Evolutionary conservation across 2,329 filamentous ascomycete genomes (phyloP).

Genomic region (Rachicladosporium sp.): DNA sequence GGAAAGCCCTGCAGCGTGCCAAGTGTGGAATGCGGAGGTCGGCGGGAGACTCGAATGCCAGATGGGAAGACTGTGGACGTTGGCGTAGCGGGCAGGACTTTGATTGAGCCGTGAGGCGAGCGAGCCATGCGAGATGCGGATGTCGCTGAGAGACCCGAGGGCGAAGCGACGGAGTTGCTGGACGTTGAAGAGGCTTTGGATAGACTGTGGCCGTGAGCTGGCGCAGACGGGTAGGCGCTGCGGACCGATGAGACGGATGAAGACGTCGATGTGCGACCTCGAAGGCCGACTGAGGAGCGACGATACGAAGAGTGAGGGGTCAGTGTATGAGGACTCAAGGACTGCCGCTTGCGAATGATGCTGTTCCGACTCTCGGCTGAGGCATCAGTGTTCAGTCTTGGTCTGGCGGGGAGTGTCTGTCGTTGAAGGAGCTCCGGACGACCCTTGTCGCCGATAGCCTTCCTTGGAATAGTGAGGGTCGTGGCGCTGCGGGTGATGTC

Average conservation of each 20-base stretch:
- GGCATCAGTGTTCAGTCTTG: constrained; percentile 31
- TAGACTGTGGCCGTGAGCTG: constrained; percentile 64
- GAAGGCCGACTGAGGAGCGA: constrained; percentile 67
- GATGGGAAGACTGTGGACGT: constrained; percentile 63
- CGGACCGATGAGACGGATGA: constrained; percentile 89
- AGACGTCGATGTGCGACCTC: constrained; percentile 89
- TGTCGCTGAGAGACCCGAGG: constrained; percentile 31
- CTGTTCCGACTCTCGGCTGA: constrained; percentile 20
- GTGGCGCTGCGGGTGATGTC: constrained; percentile 26
- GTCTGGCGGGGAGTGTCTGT: constrained; percentile 28
- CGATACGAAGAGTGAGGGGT: constrained; percentile 81
- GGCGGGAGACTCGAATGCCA: constrained; percentile 56
- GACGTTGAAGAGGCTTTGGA: constrained; percentile 92
- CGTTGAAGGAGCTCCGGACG: constrained; percentile 27
- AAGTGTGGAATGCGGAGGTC: constrained; percentile 20
- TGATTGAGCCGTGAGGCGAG: constrained; percentile 80
- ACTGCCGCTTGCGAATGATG: constrained; percentile 32
- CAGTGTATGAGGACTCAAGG: constrained; percentile 63
- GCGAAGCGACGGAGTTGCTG: constrained; percentile 51
- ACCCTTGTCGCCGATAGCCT: constrained; percentile 17
- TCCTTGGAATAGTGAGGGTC: constrained; percentile 22
- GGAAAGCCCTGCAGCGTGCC: constrained; percentile 17
- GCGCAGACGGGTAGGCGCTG: constrained; percentile 61
- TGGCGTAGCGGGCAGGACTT: constrained; percentile 86
- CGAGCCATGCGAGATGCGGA: constrained; percentile 51